Evolutionary conservation across 768 basidiomycete genomes (phyloP).

Genomic region (Pulveroboletus frians): DNA sequence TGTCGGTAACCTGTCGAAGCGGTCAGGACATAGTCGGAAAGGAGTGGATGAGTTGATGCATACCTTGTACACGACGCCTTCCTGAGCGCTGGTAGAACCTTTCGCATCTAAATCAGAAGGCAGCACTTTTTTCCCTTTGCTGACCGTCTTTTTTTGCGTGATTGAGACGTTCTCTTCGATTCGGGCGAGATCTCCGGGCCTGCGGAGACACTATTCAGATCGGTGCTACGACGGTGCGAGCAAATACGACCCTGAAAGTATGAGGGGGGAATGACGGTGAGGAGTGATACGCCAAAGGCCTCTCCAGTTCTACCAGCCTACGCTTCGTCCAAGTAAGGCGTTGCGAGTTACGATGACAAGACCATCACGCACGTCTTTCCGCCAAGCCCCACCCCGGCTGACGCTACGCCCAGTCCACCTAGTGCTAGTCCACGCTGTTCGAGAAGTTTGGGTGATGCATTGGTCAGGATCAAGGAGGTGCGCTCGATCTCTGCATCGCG

Average conservation of each 20-base stretch:
- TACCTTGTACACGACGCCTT: slow-evolving; percentile 88
- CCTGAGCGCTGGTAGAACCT: slow-evolving; percentile 35
- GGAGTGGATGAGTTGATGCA: not conserved
- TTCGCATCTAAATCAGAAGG: slow-evolving; percentile 36
- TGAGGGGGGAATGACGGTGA: slow-evolving; percentile 77
- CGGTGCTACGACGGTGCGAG: not conserved
- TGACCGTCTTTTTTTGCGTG: slow-evolving; percentile 39
- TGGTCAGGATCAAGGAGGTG: slow-evolving; percentile 71
- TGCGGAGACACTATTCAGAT: slow-evolving; percentile 26
- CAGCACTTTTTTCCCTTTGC: slow-evolving; percentile 39
- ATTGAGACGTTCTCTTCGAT: slow-evolving; percentile 66
- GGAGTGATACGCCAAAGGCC: slow-evolving; percentile 75
- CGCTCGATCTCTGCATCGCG: slow-evolving; percentile 81
- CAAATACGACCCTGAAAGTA: slow-evolving; percentile 57
- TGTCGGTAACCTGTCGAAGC: slow-evolving; percentile 62
- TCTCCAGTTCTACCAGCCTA: slow-evolving; percentile 82
- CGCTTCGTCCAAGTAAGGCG: slow-evolving; percentile 30
- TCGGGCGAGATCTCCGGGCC: slow-evolving; percentile 84
- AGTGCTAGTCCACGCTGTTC: slow-evolving; percentile 84
- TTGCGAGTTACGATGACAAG: not conserved
- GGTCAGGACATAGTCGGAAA: not conserved
- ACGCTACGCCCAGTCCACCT: slow-evolving; percentile 62
- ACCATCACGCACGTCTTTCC: slow-evolving; percentile 71
- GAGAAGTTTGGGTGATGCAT: slow-evolving; percentile 78
- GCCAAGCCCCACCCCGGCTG: slow-evolving; percentile 80